These are phyloP conservation scores for Lolium perenne DNA, from an alignment of 176 grass and related monocot genomes.

Conservation along the genomic window DNA sequence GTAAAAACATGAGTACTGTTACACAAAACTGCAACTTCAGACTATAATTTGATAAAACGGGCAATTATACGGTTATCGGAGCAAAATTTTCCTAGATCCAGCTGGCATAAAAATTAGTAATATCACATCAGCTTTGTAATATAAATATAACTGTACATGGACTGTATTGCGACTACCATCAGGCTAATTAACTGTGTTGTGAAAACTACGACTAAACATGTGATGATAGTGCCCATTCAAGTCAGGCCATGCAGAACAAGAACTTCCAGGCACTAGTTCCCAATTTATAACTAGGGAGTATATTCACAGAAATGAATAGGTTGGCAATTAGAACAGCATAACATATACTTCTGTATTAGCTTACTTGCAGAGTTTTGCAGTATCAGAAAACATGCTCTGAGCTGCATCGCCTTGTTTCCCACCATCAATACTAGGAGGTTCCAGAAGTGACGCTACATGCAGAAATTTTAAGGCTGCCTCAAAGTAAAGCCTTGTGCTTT, in stretches of 20 bases:
- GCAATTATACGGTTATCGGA: constrained; percentile 17
- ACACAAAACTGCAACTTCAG: neutral
- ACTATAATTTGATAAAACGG: constrained; percentile 30
- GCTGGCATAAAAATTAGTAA: constrained; percentile 27
- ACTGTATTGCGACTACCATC: neutral
- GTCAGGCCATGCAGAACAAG: constrained; percentile 12
- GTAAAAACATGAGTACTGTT: constrained; percentile 27
- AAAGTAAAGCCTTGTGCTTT: constrained; percentile 90
- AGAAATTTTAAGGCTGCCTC: constrained; percentile 96
- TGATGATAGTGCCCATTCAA: constrained; percentile 16
- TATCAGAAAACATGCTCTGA: constrained; percentile 91
- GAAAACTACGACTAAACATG: neutral
- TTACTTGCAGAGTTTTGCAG: constrained; percentile 99
- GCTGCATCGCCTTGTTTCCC: constrained; percentile 77
- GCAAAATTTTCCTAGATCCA: constrained; percentile 11
- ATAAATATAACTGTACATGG: constrained; percentile 14
- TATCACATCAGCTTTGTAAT: constrained; percentile 8
- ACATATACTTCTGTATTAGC: constrained; percentile 44
- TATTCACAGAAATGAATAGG: constrained; percentile 12
- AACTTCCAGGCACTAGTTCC: constrained; percentile 21
- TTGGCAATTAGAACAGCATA: constrained; percentile 30
- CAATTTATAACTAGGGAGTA: constrained; percentile 19
- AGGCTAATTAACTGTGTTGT: neutral
- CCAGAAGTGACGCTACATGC: constrained; percentile 81
- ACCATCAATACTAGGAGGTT: constrained; percentile 74